A percentile compares a stretch with the other conserved stretches of the same genome.
Conservation (phyloP, 2,329 filamentous ascomycete genomes). For the Aureobasidium sp. region DNA sequence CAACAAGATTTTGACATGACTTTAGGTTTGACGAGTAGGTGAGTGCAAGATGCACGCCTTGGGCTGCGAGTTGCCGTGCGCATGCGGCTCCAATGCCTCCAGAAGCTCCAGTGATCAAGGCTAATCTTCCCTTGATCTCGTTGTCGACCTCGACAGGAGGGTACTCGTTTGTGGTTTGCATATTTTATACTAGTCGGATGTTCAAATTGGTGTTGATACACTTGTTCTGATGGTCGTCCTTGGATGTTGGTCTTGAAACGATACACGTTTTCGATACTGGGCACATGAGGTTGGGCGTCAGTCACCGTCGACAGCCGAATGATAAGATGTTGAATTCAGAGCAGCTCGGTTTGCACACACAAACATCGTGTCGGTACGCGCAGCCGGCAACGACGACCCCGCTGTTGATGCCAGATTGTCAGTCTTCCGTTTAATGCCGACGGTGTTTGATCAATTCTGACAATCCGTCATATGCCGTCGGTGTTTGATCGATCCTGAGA, state of each 20-base stretch:
- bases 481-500: neutral
- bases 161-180: conserved; percentile 2
- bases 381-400: neutral
- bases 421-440: neutral
- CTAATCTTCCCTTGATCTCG: conserved; percentile 42
- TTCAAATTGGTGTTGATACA: neutral
- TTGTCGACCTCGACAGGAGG: conserved; percentile 21
- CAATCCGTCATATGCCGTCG: neutral
- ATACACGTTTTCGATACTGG: neutral
- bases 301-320: neutral
- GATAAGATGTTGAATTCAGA: neutral
- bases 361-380: neutral
- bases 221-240: neutral
- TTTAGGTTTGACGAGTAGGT: conserved; percentile 47
- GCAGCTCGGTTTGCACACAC: neutral
- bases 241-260: neutral
- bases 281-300: neutral
- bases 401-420: neutral
- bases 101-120: conserved; percentile 51
- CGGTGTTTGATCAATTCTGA: neutral
- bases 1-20: conserved; percentile 27
- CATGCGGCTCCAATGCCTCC: conserved; percentile 52
- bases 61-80: conserved; percentile 43
- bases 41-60: conserved; percentile 47
- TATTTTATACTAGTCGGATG: neutral